Conservation (phyloP, 371 early-diverging fungal species). For the Blakeslea trispora region DNA sequence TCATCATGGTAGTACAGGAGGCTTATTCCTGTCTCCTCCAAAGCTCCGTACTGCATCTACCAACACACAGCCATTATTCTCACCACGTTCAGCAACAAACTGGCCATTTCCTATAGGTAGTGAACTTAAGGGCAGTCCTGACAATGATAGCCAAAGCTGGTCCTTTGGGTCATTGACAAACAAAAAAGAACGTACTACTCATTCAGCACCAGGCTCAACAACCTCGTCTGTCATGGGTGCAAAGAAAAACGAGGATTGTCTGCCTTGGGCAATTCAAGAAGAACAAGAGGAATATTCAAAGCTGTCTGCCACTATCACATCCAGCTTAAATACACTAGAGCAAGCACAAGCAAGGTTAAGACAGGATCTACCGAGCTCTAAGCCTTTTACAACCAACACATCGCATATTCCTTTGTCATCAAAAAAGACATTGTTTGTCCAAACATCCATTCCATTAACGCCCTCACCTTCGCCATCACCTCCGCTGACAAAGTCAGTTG, state of each 20-base stretch:
- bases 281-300: slow-evolving; percentile 10
- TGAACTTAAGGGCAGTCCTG: neutral
- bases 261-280: slow-evolving; percentile 27
- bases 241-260: slow-evolving; percentile 13
- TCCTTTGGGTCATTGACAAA: slow-evolving; percentile 34
- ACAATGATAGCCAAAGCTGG: slow-evolving; percentile 22
- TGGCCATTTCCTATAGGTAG: slow-evolving; percentile 38
- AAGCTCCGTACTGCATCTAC: slow-evolving; percentile 14
- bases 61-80: slow-evolving; percentile 15
- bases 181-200: slow-evolving; percentile 15
- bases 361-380: slow-evolving; percentile 10
- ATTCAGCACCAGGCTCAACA: slow-evolving; percentile 4
- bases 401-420: neutral
- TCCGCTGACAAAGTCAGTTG: neutral
- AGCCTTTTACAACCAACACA: neutral
- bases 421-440: neutral
- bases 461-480: neutral
- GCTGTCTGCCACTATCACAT: slow-evolving; percentile 10
- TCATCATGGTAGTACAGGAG: slow-evolving; percentile 12
- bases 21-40: slow-evolving; percentile 16
- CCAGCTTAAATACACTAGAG: slow-evolving; percentile 34
- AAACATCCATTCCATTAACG: neutral
- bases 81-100: slow-evolving; percentile 13
- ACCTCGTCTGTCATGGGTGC: slow-evolving; percentile 8
- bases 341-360: slow-evolving; percentile 42